A percentile compares a stretch with the other conserved stretches of the same genome.
Conservation (phyloP, 768 basidiomycete species). For the Hydnomerulius pinastri region DNA sequence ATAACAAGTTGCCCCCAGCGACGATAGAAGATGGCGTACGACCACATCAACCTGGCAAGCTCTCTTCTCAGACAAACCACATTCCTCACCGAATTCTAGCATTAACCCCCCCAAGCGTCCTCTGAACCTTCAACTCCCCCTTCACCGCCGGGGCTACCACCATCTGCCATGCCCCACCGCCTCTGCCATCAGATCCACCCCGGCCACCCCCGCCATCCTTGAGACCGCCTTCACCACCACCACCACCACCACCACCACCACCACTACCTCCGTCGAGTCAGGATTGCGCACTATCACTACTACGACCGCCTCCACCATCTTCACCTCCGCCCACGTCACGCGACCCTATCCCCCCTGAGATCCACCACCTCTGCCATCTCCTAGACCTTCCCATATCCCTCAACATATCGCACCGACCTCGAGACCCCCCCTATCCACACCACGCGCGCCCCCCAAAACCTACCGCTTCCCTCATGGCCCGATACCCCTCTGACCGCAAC, state of each 20-base stretch:
- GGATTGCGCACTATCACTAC: conserved; percentile 17
- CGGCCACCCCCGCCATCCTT: conserved; percentile 27
- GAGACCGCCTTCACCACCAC: conserved; percentile 26
- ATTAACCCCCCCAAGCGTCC: conserved; percentile 38
- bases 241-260: conserved; percentile 22
- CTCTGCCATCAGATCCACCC: conserved; percentile 23
- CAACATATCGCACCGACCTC: conserved; percentile 30
- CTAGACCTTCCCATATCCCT: conserved; percentile 29
- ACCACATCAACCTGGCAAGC: conserved; percentile 34
- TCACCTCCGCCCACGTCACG: conserved; percentile 32
- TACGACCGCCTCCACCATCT: too few species aligned
- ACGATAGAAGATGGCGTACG: conserved; percentile 34
- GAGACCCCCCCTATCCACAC: too few species aligned
- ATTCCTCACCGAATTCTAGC: conserved; percentile 27
- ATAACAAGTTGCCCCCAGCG: conserved; percentile 15
- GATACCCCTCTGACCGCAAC: conserved; percentile 43
- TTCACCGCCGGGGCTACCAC: conserved; percentile 32
- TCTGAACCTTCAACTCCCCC: conserved; percentile 40
- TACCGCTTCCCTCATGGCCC: conserved; percentile 56
- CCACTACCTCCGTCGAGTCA: conserved; percentile 25
- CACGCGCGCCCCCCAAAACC: conserved; percentile 28
- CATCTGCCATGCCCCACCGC: conserved; percentile 26
- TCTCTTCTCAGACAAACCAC: conserved; percentile 33
- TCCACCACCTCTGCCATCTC: conserved; percentile 15
- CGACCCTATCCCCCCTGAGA: conserved; percentile 22